A percentile compares a stretch with the other conserved stretches of the same genome.
Evolutionary conservation across 2,329 filamentous ascomycete species (phyloP).

Genomic region (Apiospora pterosperma): DNA sequence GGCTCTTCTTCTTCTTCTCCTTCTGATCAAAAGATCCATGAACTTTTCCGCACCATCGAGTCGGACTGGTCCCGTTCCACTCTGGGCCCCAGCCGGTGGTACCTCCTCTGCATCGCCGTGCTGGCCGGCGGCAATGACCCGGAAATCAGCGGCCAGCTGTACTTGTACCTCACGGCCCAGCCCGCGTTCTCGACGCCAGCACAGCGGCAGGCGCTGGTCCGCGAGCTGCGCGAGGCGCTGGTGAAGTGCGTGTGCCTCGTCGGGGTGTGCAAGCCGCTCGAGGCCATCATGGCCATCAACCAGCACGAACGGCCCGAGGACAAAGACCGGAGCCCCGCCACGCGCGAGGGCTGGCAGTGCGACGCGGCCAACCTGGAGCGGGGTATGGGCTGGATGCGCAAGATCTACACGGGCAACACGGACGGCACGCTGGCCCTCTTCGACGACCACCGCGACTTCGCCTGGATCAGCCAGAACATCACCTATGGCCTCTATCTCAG

Average conservation of each 20-base stretch:
- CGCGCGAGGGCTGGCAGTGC: slow-evolving; percentile 47
- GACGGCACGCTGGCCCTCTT: slow-evolving; percentile 30
- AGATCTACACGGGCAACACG: slow-evolving; percentile 52
- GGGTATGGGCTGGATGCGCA: slow-evolving; percentile 51
- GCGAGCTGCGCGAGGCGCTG: slow-evolving; percentile 53
- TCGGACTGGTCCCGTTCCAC: slow-evolving; percentile 1
- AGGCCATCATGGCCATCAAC: slow-evolving; percentile 55
- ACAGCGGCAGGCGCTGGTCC: slow-evolving; percentile 44
- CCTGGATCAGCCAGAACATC: slow-evolving; percentile 51
- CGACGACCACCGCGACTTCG: slow-evolving; percentile 35
- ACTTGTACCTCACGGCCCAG: slow-evolving; percentile 50
- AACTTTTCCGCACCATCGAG: slow-evolving; percentile 7
- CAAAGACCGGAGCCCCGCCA: slow-evolving; percentile 47
- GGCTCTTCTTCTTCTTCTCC: background rate
- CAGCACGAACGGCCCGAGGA: slow-evolving; percentile 50
- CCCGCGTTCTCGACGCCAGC: slow-evolving; percentile 39
- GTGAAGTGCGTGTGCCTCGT: slow-evolving; percentile 56
- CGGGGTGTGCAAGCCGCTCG: slow-evolving; percentile 61
- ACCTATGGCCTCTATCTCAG: slow-evolving; percentile 57
- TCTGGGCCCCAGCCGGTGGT: slow-evolving; percentile 18
- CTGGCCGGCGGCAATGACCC: slow-evolving; percentile 49
- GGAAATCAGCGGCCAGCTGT: slow-evolving; percentile 48
- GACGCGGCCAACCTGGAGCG: slow-evolving; percentile 51
- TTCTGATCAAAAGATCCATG: background rate
- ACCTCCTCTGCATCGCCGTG: slow-evolving; percentile 30